These are phyloP conservation scores for Sugiyamaella qingdaonensis DNA, from an alignment of 805 yeast species.

Conservation along the genomic window DNA sequence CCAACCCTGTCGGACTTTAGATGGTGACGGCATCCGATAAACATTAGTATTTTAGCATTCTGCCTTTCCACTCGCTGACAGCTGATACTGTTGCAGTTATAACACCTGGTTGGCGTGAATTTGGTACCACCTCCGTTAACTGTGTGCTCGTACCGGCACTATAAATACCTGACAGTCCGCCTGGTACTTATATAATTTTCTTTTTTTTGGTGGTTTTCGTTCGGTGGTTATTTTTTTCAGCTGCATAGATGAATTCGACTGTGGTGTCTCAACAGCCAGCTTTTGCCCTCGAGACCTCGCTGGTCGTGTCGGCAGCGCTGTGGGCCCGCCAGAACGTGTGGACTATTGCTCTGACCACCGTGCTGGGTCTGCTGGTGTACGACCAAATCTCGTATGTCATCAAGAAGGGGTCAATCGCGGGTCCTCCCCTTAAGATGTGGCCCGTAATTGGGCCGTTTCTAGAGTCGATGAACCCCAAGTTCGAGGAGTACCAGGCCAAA, in stretches of 20 bases:
- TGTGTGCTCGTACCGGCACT: too few relatives aligned
- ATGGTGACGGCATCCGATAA: too few relatives aligned
- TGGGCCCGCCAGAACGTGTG: constrained; percentile 13
- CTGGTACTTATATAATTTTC: too few relatives aligned
- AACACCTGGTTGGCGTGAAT: too few relatives aligned
- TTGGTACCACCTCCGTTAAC: too few relatives aligned
- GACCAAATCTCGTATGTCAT: constrained; percentile 63
- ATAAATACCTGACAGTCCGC: too few relatives aligned
- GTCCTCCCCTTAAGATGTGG: constrained; percentile 84
- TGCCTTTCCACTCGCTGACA: too few relatives aligned
- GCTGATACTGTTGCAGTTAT: too few relatives aligned
- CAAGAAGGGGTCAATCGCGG: constrained; percentile 84
- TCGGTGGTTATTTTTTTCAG: too few relatives aligned
- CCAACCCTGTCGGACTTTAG: too few relatives aligned
- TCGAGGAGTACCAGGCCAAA: constrained; percentile 85
- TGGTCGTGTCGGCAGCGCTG: neutral
- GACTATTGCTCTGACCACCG: constrained; percentile 18
- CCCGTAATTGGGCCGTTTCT: constrained; percentile 96
- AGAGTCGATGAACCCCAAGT: constrained; percentile 92
- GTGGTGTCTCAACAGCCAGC: neutral
- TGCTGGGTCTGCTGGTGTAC: constrained; percentile 26
- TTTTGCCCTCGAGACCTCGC: neutral
- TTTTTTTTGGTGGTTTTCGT: too few relatives aligned
- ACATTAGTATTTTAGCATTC: too few relatives aligned
- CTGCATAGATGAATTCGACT: neutral